Percentiles rank a stretch among this genome's conserved stretches.
Conservation (phyloP, 495 filamentous ascomycete genomes). For the Cercophora samala region DNA sequence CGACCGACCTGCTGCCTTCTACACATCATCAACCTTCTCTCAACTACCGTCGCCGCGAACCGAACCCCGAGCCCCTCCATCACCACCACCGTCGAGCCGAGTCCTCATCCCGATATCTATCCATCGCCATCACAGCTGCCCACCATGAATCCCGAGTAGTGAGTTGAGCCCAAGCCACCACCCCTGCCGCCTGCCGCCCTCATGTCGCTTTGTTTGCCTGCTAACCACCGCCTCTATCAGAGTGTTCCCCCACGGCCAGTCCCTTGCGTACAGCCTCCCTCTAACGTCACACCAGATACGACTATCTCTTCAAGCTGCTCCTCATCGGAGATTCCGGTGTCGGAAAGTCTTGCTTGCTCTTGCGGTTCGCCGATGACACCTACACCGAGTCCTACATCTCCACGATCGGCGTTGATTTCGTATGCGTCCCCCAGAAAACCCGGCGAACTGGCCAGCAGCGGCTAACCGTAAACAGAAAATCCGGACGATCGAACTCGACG, state of each 20-base stretch:
- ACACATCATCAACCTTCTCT: constrained; percentile 27
- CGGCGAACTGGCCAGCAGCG: constrained; percentile 23
- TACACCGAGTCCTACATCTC: constrained; percentile 99
- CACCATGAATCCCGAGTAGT: constrained; percentile 97
- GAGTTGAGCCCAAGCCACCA: constrained; percentile 43
- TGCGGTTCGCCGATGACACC: constrained; percentile 98
- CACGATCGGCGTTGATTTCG: constrained; percentile 98
- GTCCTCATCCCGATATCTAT: constrained; percentile 2
- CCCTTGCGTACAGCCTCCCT: not conserved
- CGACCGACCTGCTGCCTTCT: constrained; percentile 29
- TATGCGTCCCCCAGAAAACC: constrained; percentile 47
- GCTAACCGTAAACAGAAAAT: constrained; percentile 73
- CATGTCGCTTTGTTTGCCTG: constrained; percentile 20
- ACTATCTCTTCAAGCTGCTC: constrained; percentile 99
- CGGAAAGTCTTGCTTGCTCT: constrained; percentile 96
- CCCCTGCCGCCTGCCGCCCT: constrained; percentile 18
- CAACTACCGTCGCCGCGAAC: constrained; percentile 9
- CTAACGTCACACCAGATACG: constrained; percentile 68
- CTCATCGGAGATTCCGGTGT: constrained; percentile 99
- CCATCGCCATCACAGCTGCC: constrained; percentile 18
- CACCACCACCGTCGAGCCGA: constrained; percentile 12
- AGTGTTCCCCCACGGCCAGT: constrained; percentile 22
- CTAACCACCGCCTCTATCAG: constrained; percentile 26
- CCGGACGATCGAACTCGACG: constrained; percentile 97
- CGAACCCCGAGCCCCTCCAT: constrained; percentile 19